phyloP scores from a whole-genome alignment of 179 eudicot species.

The Corrigiola litoralis region DNA sequence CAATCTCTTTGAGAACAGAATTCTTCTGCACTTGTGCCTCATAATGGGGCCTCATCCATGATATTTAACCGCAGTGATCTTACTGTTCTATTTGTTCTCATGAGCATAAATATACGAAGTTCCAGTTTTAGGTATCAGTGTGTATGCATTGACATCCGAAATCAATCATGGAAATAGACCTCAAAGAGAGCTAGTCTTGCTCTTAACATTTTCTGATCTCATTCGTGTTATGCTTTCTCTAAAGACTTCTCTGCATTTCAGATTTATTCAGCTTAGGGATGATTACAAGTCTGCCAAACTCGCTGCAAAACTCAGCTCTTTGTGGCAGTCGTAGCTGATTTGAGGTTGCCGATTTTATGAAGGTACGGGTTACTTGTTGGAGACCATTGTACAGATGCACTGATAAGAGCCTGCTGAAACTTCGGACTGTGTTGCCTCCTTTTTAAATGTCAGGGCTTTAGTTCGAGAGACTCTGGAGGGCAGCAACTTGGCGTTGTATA shows the following conservation, averaged over 20 bases:
- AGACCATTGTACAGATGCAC: conserved; percentile 4
- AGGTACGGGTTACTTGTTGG: not conserved
- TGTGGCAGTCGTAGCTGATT: conserved; percentile 53
- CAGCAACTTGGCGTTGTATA: conserved; percentile 17
- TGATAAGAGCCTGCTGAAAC: not conserved
- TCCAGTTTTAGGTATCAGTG: not conserved
- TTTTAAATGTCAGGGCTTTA: not conserved
- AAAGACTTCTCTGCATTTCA: conserved; percentile 23
- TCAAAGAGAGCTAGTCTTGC: too few species aligned
- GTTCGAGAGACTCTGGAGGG: not conserved
- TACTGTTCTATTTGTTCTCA: not conserved
- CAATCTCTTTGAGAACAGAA: too few species aligned
- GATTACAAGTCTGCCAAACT: conserved; percentile 94
- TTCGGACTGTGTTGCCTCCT: conserved; percentile 1
- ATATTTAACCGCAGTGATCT: not conserved
- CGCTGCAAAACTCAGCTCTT: conserved; percentile 76
- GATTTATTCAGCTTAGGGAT: conserved; percentile 92
- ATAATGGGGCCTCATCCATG: not conserved
- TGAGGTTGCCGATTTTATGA: not conserved
- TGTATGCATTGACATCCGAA: too few species aligned
- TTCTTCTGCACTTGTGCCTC: not conserved
- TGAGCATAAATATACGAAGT: not conserved
- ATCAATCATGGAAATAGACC: too few species aligned
- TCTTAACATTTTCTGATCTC: not conserved
- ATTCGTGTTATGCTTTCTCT: not conserved